Percentiles rank a stretch among this genome's conserved stretches.
Conservation (phyloP, 805 yeast genomes). For the Wickerhamiella vanderwaltii region DNA sequence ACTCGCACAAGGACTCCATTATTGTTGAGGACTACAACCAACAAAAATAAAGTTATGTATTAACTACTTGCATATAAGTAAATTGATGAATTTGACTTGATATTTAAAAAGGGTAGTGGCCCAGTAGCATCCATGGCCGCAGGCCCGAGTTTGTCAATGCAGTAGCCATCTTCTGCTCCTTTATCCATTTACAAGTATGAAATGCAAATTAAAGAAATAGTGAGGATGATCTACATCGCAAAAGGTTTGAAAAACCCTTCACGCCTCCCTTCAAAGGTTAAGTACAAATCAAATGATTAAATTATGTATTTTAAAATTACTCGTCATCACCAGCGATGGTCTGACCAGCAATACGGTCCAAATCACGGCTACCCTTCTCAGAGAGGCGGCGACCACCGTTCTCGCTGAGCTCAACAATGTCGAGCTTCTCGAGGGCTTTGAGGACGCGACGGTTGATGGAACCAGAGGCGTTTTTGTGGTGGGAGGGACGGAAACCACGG, state of each 20-base stretch:
- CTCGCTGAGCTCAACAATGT: conserved; percentile 90
- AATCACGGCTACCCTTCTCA: conserved; percentile 99
- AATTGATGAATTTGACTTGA: no score
- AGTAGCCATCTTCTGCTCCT: no score
- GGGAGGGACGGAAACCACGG: conserved; percentile 98
- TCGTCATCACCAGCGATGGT: conserved; percentile 71
- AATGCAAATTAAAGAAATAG: no score
- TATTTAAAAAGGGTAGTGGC: no score
- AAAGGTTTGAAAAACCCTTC: no score
- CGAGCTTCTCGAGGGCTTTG: conserved; percentile 96
- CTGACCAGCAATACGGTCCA: conserved; percentile 99
- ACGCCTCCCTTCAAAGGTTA: no score
- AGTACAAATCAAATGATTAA: neutral
- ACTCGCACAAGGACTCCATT: conserved; percentile 1
- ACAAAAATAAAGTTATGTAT: neutral
- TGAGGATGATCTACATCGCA: no score
- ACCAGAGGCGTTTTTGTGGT: conserved; percentile 98
- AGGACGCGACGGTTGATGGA: conserved; percentile 97
- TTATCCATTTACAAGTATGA: no score
- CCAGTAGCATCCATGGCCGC: no score
- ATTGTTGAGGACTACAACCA: conserved; percentile 1
- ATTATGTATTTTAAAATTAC: conserved; percentile 13
- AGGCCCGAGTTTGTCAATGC: no score
- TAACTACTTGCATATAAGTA: neutral
- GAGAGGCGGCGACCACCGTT: conserved; percentile 99